Base-by-base conservation (phyloP, 2,329 filamentous ascomycete genomes). In the Colletotrichum tropicale region DNA sequence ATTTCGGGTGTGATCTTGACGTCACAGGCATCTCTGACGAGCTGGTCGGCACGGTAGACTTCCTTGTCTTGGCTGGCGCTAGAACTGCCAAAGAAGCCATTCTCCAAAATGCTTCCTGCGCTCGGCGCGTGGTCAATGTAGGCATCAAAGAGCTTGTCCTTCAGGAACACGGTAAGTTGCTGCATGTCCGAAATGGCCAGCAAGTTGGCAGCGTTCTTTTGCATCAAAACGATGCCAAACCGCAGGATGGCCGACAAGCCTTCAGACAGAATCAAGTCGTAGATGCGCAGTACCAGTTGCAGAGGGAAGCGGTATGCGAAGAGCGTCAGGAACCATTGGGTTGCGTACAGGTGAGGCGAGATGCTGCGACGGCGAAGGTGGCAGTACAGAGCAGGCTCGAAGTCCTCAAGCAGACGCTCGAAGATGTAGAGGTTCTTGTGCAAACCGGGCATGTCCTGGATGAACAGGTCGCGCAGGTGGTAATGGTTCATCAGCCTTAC, bases 271-370 rank as follows among this genome's bases (percentile, higher is more conserved):
- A 99, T 97, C 71, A 99, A 87, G 82, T 99, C 97, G 85, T 98
- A 99, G 66, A 99, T 98, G 36, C 97, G 94, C 74, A 99, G 93
- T 8, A 99, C 97, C 12, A 99, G 92, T 82, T 99, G 97, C 9
- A 99, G 89, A 10, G 97, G 97, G 84, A 99, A 99, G 56, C 98
- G 94, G 84, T 99, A 99, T 36, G 96, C 96, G 82, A 99, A 99
- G n/a, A 99, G 89, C 0, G 97, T 99, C 66, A 99, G 90, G 85
- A 99, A 99, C 97, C 97, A 99, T 84, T 99, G 97, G 0, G 97
- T 99, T 60, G 97, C 97, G 83, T 99, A 99, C 10, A 99, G 89
- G 82, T 98, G 95, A 1, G 97, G 94, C 10, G 94, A 94, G 70
- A 99, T 97, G 78, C 95, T 93, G 71, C 94, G 92, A 74, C 97